Evolutionary conservation across 2,329 filamentous ascomycete species (phyloP).

Genomic region (Byssoonygena ceratinophila): DNA sequence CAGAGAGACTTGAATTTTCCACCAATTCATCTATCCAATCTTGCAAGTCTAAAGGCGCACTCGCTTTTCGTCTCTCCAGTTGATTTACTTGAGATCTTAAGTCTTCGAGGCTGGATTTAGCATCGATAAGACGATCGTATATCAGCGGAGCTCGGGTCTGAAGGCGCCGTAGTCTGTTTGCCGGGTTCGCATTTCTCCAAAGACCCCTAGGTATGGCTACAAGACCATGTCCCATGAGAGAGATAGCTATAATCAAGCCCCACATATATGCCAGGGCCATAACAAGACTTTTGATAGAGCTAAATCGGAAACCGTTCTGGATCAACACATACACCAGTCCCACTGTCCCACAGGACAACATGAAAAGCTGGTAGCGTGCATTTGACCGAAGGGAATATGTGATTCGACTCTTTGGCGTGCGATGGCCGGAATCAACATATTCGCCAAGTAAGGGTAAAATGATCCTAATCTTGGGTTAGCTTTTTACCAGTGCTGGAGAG

Average conservation of each 20-base stretch:
- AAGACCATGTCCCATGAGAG: conserved; percentile 93
- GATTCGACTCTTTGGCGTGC: conserved; percentile 69
- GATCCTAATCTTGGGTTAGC: conserved; percentile 46
- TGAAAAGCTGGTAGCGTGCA: conserved; percentile 74
- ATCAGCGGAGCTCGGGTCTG: conserved; percentile 69
- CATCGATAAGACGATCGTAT: conserved; percentile 80
- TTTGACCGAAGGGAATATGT: conserved; percentile 79
- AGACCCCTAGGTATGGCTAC: conserved; percentile 79
- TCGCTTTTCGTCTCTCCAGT: conserved; percentile 68
- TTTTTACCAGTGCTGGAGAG: not conserved
- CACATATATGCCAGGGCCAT: conserved; percentile 95
- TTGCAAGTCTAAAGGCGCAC: conserved; percentile 61
- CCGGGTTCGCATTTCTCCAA: conserved; percentile 68
- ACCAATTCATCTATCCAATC: conserved; percentile 95
- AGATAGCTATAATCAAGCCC: conserved; percentile 84
- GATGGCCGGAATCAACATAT: conserved; percentile 87
- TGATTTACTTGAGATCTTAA: conserved; percentile 71
- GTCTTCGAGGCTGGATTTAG: conserved; percentile 66
- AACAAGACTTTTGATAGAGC: conserved; percentile 67
- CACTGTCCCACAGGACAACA: conserved; percentile 57
- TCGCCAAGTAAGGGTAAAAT: conserved; percentile 88
- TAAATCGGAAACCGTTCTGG: conserved; percentile 60
- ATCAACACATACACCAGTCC: conserved; percentile 77
- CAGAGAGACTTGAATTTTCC: conserved; percentile 61
- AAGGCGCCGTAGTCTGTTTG: conserved; percentile 60